Percentiles rank a stretch among this genome's conserved stretches.
These are phyloP conservation scores for Suhomyces ambrosiae DNA, from an alignment of 1,139 yeast genomes.

Conservation along the genomic window DNA sequence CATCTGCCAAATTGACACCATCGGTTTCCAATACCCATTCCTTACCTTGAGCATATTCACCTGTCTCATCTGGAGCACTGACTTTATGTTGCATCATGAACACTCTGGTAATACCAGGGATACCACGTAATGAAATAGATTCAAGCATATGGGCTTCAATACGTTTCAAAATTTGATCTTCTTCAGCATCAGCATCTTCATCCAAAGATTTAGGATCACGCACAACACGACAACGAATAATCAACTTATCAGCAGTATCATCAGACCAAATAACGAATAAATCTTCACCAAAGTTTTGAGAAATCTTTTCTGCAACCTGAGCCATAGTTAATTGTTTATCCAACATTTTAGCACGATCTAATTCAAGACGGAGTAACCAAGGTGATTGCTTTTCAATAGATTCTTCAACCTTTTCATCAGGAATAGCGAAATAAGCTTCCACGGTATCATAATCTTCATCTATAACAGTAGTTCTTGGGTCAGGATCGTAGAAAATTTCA, in stretches of 20 bases:
- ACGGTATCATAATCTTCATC: constrained; percentile 97
- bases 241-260: constrained; percentile 95
- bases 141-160: constrained; percentile 97
- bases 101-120: constrained; percentile 89
- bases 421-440: constrained; percentile 94
- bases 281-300: constrained; percentile 92
- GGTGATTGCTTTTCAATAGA: constrained; percentile 94
- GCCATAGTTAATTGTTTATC: constrained; percentile 98
- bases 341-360: constrained; percentile 98
- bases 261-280: constrained; percentile 98
- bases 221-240: constrained; percentile 97
- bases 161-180: constrained; percentile 93
- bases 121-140: constrained; percentile 92
- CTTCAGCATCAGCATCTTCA: constrained; percentile 94
- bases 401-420: constrained; percentile 96
- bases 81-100: constrained; percentile 93
- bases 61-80: constrained; percentile 74
- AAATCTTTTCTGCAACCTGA: constrained; percentile 95
- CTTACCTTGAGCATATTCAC: constrained; percentile 84
- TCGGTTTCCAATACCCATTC: constrained; percentile 99
- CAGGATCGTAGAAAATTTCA: constrained; percentile 96
- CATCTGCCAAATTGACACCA: constrained; percentile 95
- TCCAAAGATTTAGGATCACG: constrained; percentile 94
- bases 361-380: constrained; percentile 93
- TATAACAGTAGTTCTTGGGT: constrained; percentile 92